A percentile compares a stretch with the other conserved stretches of the same genome.
Evolutionary conservation across 2,329 filamentous ascomycete genomes (phyloP).

Genomic region (Aspergillus oerlinghausenensis): DNA sequence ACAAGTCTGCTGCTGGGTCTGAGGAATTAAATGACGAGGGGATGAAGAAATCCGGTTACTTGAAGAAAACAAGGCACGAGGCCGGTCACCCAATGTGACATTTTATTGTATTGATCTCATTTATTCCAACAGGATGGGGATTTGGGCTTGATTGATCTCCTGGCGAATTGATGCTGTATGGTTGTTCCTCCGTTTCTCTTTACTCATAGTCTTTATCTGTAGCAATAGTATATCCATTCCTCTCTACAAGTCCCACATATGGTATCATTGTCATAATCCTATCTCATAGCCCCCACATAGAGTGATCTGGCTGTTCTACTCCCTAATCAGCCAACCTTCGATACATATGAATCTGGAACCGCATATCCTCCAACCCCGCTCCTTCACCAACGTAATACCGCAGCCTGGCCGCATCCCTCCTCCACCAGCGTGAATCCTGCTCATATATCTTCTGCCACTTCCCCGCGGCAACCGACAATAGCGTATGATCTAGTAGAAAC

Average conservation of each 20-base stretch:
- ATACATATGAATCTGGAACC: slow-evolving; percentile 88
- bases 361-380: slow-evolving; percentile 87
- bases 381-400: slow-evolving; percentile 83
- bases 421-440: slow-evolving; percentile 81
- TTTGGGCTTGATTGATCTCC: slow-evolving; percentile 26
- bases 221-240: slow-evolving; percentile 26
- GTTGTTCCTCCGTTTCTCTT: slow-evolving; percentile 13
- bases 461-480: slow-evolving; percentile 50
- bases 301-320: neutral
- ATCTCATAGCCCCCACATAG: neutral
- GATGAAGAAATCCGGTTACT: neutral
- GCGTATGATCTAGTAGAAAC: slow-evolving; percentile 80
- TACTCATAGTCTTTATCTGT: slow-evolving; percentile 19
- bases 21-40: slow-evolving; percentile 43
- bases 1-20: slow-evolving; percentile 65
- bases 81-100: slow-evolving; percentile 5
- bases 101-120: slow-evolving; percentile 23
- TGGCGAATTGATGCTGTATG: slow-evolving; percentile 25
- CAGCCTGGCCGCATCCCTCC: slow-evolving; percentile 58
- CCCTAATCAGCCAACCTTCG: slow-evolving; percentile 29
- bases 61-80: slow-evolving; percentile 1
- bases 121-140: slow-evolving; percentile 13
- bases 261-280: slow-evolving; percentile 4
- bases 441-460: slow-evolving; percentile 71
- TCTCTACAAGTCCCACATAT: slow-evolving; percentile 12